A percentile compares a stretch with the other conserved stretches of the same genome.
Evolutionary conservation across 805 yeast species (phyloP).

Genomic region (Hanseniaspora guilliermondii): DNA sequence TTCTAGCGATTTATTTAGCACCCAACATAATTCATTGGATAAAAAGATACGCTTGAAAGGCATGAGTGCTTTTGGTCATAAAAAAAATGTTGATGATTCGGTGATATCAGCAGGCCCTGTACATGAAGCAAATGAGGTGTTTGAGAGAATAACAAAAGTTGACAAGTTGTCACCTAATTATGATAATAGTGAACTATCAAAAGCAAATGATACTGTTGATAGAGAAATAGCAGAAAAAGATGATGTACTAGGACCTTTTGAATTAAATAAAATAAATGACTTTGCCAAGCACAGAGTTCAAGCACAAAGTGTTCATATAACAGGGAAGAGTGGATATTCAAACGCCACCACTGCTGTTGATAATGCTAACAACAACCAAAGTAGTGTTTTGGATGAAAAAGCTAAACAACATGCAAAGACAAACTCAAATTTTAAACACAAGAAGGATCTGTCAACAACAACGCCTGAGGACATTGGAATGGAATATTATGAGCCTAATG

Average conservation of each 20-base stretch:
- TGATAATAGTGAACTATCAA: neutral
- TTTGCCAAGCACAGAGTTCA: neutral
- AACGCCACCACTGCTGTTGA: slow-evolving; percentile 14
- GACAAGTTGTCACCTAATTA: neutral
- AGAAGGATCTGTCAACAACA: slow-evolving; percentile 11
- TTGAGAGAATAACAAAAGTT: slow-evolving; percentile 3
- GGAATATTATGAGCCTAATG: slow-evolving; percentile 7
- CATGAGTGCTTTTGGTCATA: slow-evolving; percentile 2
- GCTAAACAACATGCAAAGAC: neutral
- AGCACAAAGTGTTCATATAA: neutral
- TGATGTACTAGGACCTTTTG: slow-evolving; percentile 2
- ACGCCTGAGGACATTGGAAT: slow-evolving; percentile 13
- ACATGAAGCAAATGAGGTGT: slow-evolving; percentile 5
- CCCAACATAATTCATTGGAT: neutral
- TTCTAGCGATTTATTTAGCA: neutral
- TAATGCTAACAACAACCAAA: slow-evolving; percentile 4
- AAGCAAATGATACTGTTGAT: neutral
- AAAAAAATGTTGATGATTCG: neutral
- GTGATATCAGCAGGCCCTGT: slow-evolving; percentile 6
- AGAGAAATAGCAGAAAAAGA: slow-evolving; percentile 4
- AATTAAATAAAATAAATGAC: neutral
- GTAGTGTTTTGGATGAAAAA: neutral
- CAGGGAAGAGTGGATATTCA: slow-evolving; percentile 11
- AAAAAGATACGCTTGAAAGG: neutral
- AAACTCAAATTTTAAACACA: neutral